Base-by-base conservation (phyloP, 2,329 filamentous ascomycete genomes). In the Diaporthe destruens region DNA sequence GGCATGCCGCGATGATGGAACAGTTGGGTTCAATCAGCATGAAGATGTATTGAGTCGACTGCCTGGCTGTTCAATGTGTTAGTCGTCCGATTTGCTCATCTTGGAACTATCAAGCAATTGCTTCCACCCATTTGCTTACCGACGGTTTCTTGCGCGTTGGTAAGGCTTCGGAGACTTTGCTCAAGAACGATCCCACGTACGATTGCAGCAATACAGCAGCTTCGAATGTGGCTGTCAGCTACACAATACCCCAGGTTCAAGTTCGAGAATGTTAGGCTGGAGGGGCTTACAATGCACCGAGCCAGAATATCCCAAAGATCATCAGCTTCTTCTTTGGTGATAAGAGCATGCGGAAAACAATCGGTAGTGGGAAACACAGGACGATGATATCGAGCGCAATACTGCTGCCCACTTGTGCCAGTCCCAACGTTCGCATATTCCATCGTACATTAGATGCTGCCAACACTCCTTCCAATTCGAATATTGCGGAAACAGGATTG, bases 1-100 rank as follows among this genome's bases (percentile, higher is more conserved):
- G 23, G 53, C 66, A 69, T 5, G 66, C 66, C 12, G 66, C 66
- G 25, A 69, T 47, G 51, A 69, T 69, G 3, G 66, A 69, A 11
- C 66, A 69, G 14, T 56, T 69, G 1, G 66, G 66, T 20, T 69
- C 66, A 16, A 56, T 55, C 18, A 69, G 6, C 36, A 69, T 47
- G 51, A 56, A 69, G 23, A 69, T 56, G 20, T 47, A 69, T 7
- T 56, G 25, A 12, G 18, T 36, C n/a, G 66, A 56, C 8, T 69
- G 66, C n/a, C 14, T 20, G 36, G 23, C 61, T 65, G 20, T n/a
- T 9, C 44, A 2, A 8, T 11, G 7, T 20, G 20, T 49, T 8
- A 49, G 44, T 8, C 20, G 44, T 6, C 16, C 16, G 2, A 20
- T 44, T 20, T 39, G 11, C 36, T 39, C 36, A 12, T 39, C 36